These are phyloP conservation scores for Marasmius fiardii DNA, from an alignment of 1,284 basidiomycete species.

Conservation along the genomic window DNA sequence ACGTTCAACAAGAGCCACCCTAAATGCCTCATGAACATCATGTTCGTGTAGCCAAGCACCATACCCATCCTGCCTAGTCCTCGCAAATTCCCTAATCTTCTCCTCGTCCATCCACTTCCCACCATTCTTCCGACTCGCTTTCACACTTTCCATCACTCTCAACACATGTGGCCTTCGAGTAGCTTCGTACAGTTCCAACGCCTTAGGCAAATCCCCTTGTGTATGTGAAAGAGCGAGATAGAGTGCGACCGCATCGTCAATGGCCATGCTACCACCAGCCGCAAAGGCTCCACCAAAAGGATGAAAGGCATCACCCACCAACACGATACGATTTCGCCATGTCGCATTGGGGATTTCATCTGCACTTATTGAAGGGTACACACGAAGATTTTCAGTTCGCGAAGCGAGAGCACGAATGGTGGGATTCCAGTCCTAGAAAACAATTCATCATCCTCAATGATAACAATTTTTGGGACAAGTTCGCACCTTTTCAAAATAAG, in stretches of 20 bases:
- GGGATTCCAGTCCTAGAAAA: constrained; percentile 1
- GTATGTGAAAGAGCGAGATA: constrained; percentile 3
- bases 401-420: not conserved
- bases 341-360: not conserved
- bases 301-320: constrained; percentile 8
- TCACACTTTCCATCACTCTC: not conserved
- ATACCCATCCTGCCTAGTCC: constrained; percentile 3
- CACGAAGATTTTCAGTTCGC: constrained; percentile 1
- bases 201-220: not conserved
- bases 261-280: constrained; percentile 4
- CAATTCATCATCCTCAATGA: not conserved
- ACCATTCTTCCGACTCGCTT: not conserved
- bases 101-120: not conserved
- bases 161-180: constrained; percentile 4
- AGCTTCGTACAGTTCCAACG: constrained; percentile 5
- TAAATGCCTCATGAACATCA: constrained; percentile 7
- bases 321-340: constrained; percentile 1
- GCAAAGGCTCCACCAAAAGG: constrained; percentile 7
- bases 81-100: constrained; percentile 1
- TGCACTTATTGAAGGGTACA: constrained; percentile 1
- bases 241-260: constrained; percentile 6
- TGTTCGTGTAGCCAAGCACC: constrained; percentile 7
- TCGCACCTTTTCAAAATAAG: not conserved
- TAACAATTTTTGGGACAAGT: not conserved
- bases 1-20: not conserved